phyloP scores from a whole-genome alignment of 306 rosid genomes.

The Malus sieversii region DNA sequence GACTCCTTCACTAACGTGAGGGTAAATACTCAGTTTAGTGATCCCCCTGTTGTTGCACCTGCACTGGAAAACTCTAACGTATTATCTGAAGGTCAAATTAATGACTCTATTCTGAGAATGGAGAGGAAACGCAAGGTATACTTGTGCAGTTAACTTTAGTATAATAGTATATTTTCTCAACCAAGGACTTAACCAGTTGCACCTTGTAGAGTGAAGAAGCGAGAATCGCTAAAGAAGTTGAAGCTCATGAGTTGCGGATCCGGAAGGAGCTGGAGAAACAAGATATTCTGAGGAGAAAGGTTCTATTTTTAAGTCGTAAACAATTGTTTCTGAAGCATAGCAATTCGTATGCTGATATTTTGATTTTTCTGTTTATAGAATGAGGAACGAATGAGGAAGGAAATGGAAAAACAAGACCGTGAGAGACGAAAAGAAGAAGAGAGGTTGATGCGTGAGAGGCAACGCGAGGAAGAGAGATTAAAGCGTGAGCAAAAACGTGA shows the following conservation, averaged over 20 bases:
- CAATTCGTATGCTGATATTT: conserved; percentile 9
- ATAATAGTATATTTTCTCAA: conserved; percentile 1
- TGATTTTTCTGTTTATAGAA: conserved; percentile 33
- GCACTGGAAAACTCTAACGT: conserved; percentile 52
- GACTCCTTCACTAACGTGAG: conserved; percentile 44
- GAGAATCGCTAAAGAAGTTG: conserved; percentile 63
- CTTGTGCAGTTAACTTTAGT: background rate
- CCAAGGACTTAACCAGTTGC: conserved; percentile 8
- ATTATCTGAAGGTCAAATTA: conserved; percentile 47
- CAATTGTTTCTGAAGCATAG: background rate
- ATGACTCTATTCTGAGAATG: conserved; percentile 43
- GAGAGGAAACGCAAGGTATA: conserved; percentile 85
- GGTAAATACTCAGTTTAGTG: conserved; percentile 48
- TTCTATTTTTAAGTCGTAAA: conserved; percentile 14
- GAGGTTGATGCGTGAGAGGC: conserved; percentile 85
- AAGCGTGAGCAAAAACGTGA: conserved; percentile 89
- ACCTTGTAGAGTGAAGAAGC: conserved; percentile 66
- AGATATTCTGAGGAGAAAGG: conserved; percentile 87
- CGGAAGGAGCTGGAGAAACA: conserved; percentile 93
- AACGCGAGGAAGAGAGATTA: conserved; percentile 77
- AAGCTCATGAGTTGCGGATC: conserved; percentile 73
- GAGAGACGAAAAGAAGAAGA: conserved; percentile 97
- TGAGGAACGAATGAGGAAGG: conserved; percentile 83
- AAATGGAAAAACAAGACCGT: conserved; percentile 84
- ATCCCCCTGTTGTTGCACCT: conserved; percentile 44